Percentiles rank a stretch among this genome's conserved stretches.
phyloP scores from a whole-genome alignment of 176 grass and related monocot species.

The Olyra latifolia region DNA sequence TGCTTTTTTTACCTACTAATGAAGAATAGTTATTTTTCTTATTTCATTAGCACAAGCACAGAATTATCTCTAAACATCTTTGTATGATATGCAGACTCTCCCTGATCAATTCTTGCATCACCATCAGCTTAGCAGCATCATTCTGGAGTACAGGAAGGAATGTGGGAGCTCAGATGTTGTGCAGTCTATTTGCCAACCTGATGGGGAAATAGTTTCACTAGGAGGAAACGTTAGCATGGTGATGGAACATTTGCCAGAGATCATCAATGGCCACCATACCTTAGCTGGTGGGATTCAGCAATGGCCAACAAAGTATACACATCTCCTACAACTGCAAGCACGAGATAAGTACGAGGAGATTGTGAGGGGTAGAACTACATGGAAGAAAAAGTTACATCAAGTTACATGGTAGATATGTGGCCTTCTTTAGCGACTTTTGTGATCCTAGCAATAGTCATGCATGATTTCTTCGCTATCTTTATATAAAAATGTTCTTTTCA shows the following conservation, averaged over 20 bases:
- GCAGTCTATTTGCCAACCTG: conserved; percentile 58
- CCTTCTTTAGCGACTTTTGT: not conserved
- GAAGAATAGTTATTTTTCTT: not conserved
- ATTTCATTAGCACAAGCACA: not conserved
- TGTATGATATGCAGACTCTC: conserved; percentile 33
- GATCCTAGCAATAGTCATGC: too few relatives aligned
- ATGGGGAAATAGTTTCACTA: conserved; percentile 20
- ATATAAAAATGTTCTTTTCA: not conserved
- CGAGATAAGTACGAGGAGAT: conserved; percentile 49
- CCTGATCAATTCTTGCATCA: conserved; percentile 53
- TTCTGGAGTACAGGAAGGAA: conserved; percentile 57
- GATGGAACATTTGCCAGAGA: conserved; percentile 32
- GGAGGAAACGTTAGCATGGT: conserved; percentile 41
- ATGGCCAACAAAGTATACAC: conserved; percentile 60
- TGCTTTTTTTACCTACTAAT: not conserved
- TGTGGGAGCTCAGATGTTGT: conserved; percentile 60
- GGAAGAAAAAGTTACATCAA: conserved; percentile 48
- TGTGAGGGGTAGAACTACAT: conserved; percentile 61
- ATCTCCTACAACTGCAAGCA: conserved; percentile 54
- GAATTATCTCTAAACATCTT: not conserved
- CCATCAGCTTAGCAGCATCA: conserved; percentile 45
- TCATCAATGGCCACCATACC: conserved; percentile 44
- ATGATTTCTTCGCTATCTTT: not conserved
- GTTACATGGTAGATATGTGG: not conserved
- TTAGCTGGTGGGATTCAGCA: conserved; percentile 39